Evolutionary conservation across 2,329 filamentous ascomycete genomes (phyloP).

Genomic region (Verticillium dahliae): DNA sequence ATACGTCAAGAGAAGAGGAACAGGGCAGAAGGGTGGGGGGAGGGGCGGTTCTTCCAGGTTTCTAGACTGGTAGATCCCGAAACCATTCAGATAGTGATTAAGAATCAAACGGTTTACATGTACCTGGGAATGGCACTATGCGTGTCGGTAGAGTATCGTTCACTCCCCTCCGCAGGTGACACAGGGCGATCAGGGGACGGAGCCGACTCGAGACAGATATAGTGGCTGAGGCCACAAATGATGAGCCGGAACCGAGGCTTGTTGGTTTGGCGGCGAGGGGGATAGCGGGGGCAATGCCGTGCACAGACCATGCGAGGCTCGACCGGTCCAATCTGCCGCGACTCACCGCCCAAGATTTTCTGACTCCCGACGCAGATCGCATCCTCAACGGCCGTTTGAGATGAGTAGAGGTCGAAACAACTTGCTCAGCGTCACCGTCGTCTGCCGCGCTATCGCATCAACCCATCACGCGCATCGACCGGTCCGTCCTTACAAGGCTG

Average conservation of each 20-base stretch:
- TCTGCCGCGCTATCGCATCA: too few relatives aligned
- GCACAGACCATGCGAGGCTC: background rate
- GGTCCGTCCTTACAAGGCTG: too few relatives aligned
- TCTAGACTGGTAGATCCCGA: background rate
- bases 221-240: background rate
- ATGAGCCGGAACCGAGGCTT: background rate
- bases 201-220: background rate
- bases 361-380: background rate
- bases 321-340: constrained; percentile 15
- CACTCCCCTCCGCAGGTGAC: background rate
- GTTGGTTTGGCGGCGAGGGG: background rate
- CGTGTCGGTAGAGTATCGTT: background rate
- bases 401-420: background rate
- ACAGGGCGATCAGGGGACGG: background rate
- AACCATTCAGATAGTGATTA: background rate
- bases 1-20: background rate
- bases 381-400: background rate
- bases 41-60: too few relatives aligned
- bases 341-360: constrained; percentile 20
- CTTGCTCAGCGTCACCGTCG: background rate
- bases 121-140: background rate
- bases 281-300: background rate
- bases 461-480: too few relatives aligned
- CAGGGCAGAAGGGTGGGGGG: too few relatives aligned
- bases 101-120: background rate